Conservation (phyloP, 805 yeast genomes). For the Kockiozyma suomiensis region DNA sequence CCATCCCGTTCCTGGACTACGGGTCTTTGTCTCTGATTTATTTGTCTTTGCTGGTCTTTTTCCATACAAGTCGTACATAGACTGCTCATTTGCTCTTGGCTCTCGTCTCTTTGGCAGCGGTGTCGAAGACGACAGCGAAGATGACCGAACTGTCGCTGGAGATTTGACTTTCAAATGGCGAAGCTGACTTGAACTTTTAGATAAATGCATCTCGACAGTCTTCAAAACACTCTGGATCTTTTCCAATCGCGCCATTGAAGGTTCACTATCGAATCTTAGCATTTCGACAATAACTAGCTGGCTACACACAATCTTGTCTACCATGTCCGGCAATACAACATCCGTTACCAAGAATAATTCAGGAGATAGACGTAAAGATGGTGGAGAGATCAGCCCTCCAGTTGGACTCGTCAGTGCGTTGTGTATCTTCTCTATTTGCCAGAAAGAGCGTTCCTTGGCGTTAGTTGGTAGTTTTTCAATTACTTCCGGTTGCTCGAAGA, state of each 20-base stretch:
- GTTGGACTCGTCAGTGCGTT: slow-evolving; percentile 5
- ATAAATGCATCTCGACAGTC: slow-evolving; percentile 8
- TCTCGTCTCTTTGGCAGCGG: neutral
- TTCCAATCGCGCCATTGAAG: neutral
- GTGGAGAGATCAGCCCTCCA: slow-evolving; percentile 8
- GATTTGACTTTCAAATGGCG: neutral
- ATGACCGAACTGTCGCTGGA: neutral
- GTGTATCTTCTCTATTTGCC: slow-evolving; percentile 18
- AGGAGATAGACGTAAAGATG: slow-evolving; percentile 2
- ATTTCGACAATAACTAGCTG: slow-evolving; percentile 9
- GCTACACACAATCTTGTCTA: slow-evolving; percentile 12
- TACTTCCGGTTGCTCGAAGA: no score
- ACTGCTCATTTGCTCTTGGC: neutral
- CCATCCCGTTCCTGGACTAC: neutral
- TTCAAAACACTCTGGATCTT: slow-evolving; percentile 6
- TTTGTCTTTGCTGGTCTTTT: neutral
- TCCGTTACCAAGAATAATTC: slow-evolving; percentile 8
- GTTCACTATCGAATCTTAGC: slow-evolving; percentile 1
- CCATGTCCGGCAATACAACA: slow-evolving; percentile 10
- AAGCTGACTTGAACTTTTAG: neutral
- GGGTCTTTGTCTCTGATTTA: neutral
- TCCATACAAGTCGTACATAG: neutral
- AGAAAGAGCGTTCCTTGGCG: slow-evolving; percentile 6
- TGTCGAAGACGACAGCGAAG: neutral
- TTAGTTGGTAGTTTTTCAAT: neutral